Conservation (phyloP, 805 yeast species). For the Suhomyces kilbournensis region DNA sequence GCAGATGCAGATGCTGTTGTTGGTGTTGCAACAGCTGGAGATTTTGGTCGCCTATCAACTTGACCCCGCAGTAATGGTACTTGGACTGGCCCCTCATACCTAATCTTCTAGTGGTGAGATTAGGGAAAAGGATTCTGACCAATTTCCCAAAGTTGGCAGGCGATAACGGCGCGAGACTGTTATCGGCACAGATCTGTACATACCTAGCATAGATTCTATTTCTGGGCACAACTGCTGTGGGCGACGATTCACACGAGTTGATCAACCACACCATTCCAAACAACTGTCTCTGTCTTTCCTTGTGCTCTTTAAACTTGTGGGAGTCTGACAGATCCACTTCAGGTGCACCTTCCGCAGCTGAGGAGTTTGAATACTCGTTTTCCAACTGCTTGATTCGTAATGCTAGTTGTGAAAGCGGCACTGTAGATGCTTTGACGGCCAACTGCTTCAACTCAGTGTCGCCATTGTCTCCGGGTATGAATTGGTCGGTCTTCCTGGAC, state of each 20-base stretch:
- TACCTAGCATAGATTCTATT: slow-evolving; percentile 43
- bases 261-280: slow-evolving; percentile 82
- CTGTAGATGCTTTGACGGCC: slow-evolving; percentile 30
- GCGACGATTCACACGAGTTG: slow-evolving; percentile 56
- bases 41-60: slow-evolving; percentile 35
- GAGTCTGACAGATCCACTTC: neutral
- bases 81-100: slow-evolving; percentile 82
- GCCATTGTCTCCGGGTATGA: slow-evolving; percentile 32
- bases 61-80: slow-evolving; percentile 82
- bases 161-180: slow-evolving; percentile 54
- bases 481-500: slow-evolving; percentile 28
- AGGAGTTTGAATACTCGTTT: slow-evolving; percentile 9
- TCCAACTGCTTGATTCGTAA: slow-evolving; percentile 44
- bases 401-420: slow-evolving; percentile 45
- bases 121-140: slow-evolving; percentile 63
- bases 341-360: slow-evolving; percentile 7
- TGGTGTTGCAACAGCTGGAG: slow-evolving; percentile 13
- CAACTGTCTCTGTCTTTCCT: slow-evolving; percentile 66
- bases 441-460: slow-evolving; percentile 36
- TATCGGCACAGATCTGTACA: slow-evolving; percentile 37
- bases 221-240: slow-evolving; percentile 42
- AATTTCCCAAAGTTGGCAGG: slow-evolving; percentile 70
- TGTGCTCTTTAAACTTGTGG: slow-evolving; percentile 13
- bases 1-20: slow-evolving; percentile 8
- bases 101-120: slow-evolving; percentile 67